Evolutionary conservation across 202 grass and related monocot genomes (phyloP), one percentile per base, ranked within the genome.

Genomic region (Digitaria exilis): DNA sequence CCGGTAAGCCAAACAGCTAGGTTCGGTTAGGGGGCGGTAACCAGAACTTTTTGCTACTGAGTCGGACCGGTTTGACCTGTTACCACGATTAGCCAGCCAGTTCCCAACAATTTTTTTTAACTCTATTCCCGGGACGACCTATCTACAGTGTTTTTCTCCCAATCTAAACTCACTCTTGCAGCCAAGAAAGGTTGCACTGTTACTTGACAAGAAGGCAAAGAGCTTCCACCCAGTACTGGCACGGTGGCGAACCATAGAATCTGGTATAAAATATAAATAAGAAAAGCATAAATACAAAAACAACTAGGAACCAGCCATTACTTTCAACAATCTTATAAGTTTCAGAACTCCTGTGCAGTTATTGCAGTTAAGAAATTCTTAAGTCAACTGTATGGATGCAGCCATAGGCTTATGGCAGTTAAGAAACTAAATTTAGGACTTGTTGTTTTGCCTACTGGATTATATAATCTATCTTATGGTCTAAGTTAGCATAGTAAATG

Each of bases 221-320:
- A 19, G 91, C 85, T 86, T 97, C 89, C 42, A 88, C 54, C 34
- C 91, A 92, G 55, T 94, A 97, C 68, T 14, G 89, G 89, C n/a
- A n/a, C n/a, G n/a, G n/a, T n/a, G n/a, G n/a, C n/a, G n/a, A 68
- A 97, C 91, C 72, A 91, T 89, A 25, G 39, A 91, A 89, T 65
- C 87, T 89, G 49, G 88, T 97, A 78, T 70, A 85, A 57, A 24
- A 39, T 39, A 72, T 14, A 19, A 48, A 4, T 46, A 7, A 26
- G 58, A 16, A 46, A 14, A 48, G 0, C 45, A 48, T 48, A 48
- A 45, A 48, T 48, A 48, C 48, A 31, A 25, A 7, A 15, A 35
- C 7, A 29, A 55, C 60, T 2, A 26, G 13, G 30, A 73, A 3
- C 45, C 2, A 14, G 45, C 45, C 2, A 61, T 57, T 12, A 64